phyloP scores from a whole-genome alignment of 805 yeast genomes.

The Starmerella lactis-condensi region DNA sequence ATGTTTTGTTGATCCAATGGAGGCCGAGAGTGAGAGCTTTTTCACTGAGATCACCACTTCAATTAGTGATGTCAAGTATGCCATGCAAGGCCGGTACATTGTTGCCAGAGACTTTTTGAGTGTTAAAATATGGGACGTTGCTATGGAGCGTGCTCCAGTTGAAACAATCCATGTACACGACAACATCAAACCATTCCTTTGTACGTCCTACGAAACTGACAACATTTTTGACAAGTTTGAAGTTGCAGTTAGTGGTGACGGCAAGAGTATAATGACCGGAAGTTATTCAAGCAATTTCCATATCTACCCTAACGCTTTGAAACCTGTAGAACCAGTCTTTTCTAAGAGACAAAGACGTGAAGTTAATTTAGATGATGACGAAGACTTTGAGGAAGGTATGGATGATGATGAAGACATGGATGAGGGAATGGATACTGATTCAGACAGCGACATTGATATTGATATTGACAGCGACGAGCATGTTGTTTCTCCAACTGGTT shows the following conservation, averaged over 20 bases:
- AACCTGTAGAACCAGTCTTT: no score
- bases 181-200: conserved; percentile 74
- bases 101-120: conserved; percentile 96
- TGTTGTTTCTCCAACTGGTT: background rate
- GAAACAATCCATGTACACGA: conserved; percentile 92
- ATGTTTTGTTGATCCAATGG: conserved; percentile 77
- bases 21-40: conserved; percentile 81
- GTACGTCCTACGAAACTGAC: conserved; percentile 96
- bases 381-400: conserved; percentile 2
- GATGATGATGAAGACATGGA: conserved; percentile 2
- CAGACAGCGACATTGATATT: background rate
- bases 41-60: conserved; percentile 93
- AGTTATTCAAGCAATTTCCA: conserved; percentile 91
- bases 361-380: conserved; percentile 16
- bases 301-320: conserved; percentile 71
- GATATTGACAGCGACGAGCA: background rate
- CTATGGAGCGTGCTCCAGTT: conserved; percentile 88
- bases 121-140: conserved; percentile 93
- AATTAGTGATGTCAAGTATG: conserved; percentile 82
- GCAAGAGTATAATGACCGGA: conserved; percentile 84
- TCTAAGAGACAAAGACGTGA: no score
- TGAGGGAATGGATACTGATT: background rate
- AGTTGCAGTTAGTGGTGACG: conserved; percentile 87
- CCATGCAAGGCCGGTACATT: conserved; percentile 80
- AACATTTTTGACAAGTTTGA: conserved; percentile 97